Base-by-base conservation (phyloP, 2,329 filamentous ascomycete species). In the Endoconidiophora laricicola region DNA sequence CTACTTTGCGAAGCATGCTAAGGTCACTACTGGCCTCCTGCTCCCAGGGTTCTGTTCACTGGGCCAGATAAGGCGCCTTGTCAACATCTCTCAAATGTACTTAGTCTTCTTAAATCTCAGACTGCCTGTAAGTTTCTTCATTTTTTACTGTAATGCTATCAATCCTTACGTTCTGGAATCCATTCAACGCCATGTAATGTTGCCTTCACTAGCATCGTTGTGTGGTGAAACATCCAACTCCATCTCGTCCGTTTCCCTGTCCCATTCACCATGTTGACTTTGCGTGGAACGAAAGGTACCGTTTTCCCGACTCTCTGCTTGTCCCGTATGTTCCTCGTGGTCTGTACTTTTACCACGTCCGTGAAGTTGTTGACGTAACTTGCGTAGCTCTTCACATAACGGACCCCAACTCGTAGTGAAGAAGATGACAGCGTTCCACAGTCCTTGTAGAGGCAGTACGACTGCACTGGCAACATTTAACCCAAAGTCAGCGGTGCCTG, bases 361-460 rank as follows among this genome's bases (percentile, higher is more conserved):
- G 24, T 14, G 7, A 18, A 22, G 10, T 6, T 20, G 1, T 43
- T 43, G 24, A 18, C 41, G 41, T 22, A 20, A 4, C 10, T 48
- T 12, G 12, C 23, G 5, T n/a, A 36, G 20, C 20, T 49, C 51
- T 39, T 53, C 47, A 44, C 63, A 67, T 49, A 70, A 64, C 40
- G 64, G 56, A 0, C 20, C 45, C 65, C 68, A 72, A 55, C 71
- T 84, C 1, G 82, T 83, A 4, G 74, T 73, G 53, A 83, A 75
- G 63, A 87, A 90, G 50, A 91, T 85, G 48, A 85, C 66, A 26
- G 78, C 74, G 59, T 90, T 90, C 83, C 84, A 88, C 29, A 86
- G 74, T 0, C 85, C 85, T 61, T 90, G 85, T 1, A 86, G 68
- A 0, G 85, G 83, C 3, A 90, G 68, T 0, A 88, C 83, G 1